Conservation (phyloP, 139 green algal species). For the Haematococcus sp. region DNA sequence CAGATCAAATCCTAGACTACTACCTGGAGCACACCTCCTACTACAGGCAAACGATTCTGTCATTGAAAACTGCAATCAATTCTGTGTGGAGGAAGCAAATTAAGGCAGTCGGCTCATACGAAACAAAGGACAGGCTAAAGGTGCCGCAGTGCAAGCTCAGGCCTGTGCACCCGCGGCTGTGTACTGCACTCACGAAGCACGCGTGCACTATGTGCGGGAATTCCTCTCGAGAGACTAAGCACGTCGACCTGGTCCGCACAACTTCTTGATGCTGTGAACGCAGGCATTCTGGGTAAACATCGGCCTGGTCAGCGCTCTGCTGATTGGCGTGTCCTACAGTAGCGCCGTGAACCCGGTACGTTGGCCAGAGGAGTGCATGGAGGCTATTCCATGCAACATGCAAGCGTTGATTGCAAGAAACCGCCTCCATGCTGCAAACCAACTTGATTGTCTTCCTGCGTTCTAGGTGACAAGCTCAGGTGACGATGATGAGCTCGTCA, state of each 20-base stretch:
- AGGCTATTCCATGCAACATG: no score
- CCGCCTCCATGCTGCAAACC: no score
- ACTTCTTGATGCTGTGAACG: background rate
- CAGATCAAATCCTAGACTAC: conserved; percentile 2
- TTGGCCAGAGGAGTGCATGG: no score
- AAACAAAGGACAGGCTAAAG: conserved; percentile 11
- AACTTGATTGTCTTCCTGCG: no score
- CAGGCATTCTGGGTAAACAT: conserved; percentile 15
- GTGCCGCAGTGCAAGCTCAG: no score
- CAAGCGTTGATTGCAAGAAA: no score
- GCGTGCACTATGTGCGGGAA: no score
- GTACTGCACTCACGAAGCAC: no score
- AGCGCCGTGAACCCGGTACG: background rate
- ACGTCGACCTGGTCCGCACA: no score
- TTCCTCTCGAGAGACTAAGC: no score
- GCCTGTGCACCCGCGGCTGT: no score
- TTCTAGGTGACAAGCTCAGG: no score
- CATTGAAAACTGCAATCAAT: conserved; percentile 1
- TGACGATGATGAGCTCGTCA: background rate
- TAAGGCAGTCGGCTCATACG: background rate
- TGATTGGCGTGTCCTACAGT: conserved; percentile 9
- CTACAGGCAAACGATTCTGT: conserved; percentile 1
- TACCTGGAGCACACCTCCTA: conserved; percentile 14
- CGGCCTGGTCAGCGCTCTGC: conserved; percentile 9
- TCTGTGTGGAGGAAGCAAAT: conserved; percentile 19